Conservation (phyloP, 2,329 filamentous ascomycete genomes). For the Trichoderma simmonsii region DNA sequence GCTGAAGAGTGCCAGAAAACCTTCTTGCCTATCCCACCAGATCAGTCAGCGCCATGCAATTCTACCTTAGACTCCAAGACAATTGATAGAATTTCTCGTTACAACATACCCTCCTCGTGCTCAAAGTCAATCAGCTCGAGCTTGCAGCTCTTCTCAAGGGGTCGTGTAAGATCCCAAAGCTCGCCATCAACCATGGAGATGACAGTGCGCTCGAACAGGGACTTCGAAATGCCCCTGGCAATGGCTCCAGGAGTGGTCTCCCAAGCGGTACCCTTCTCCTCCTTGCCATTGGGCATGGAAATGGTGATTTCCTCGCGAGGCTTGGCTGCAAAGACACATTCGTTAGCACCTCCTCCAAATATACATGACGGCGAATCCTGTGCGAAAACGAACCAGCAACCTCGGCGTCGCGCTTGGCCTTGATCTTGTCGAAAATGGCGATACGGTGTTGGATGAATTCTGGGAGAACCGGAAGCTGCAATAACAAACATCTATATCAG, state of each 20-base stretch:
- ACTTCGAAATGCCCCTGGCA: conserved; percentile 78
- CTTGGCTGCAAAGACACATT: conserved; percentile 41
- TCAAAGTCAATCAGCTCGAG: conserved; percentile 84
- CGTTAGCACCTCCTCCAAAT: neutral
- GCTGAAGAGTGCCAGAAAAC: conserved; percentile 98
- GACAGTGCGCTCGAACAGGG: conserved; percentile 78
- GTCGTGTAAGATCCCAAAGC: conserved; percentile 90
- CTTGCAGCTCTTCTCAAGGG: conserved; percentile 81
- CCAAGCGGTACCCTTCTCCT: conserved; percentile 76
- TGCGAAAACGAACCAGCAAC: conserved; percentile 43
- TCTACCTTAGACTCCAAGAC: neutral
- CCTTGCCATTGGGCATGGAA: conserved; percentile 68
- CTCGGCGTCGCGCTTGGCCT: conserved; percentile 78
- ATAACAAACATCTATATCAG: neutral
- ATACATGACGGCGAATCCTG: neutral
- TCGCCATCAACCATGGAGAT: conserved; percentile 80
- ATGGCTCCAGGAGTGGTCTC: conserved; percentile 84
- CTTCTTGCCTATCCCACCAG: conserved; percentile 61
- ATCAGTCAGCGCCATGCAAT: conserved; percentile 8
- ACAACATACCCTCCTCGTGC: conserved; percentile 34
- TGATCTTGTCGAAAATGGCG: conserved; percentile 82
- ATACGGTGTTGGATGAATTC: conserved; percentile 81
- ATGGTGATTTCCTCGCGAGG: conserved; percentile 72
- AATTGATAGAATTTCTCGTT: neutral
- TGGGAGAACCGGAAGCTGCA: conserved; percentile 50